Percentiles rank a stretch among this genome's conserved stretches.
Conservation (phyloP, 805 yeast genomes). For the Wickerhamomyces canadensis region DNA sequence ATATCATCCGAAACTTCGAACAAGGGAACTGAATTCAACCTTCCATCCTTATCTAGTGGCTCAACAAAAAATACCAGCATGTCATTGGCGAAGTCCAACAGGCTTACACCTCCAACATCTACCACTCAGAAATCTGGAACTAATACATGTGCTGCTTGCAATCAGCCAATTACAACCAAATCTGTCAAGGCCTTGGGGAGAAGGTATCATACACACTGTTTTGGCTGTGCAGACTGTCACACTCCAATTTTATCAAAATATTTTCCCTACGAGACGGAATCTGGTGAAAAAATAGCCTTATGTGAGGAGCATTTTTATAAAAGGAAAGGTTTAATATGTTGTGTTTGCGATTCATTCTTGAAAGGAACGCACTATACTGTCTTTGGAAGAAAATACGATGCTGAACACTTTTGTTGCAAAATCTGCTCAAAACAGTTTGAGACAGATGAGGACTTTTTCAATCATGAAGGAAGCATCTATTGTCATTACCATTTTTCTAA, state of each 20-base stretch:
- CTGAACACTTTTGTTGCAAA: slow-evolving; percentile 91
- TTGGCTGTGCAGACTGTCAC: slow-evolving; percentile 81
- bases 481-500: slow-evolving; percentile 93
- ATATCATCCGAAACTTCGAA: not conserved
- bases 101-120: slow-evolving; percentile 9
- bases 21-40: not conserved
- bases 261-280: slow-evolving; percentile 65
- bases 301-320: slow-evolving; percentile 93
- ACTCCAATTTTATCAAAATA: slow-evolving; percentile 78
- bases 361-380: slow-evolving; percentile 94
- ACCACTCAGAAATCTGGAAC: slow-evolving; percentile 9
- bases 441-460: slow-evolving; percentile 86
- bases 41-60: slow-evolving; percentile 2
- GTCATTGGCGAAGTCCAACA: not conserved
- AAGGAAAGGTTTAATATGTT: slow-evolving; percentile 79
- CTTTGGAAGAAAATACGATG: slow-evolving; percentile 84
- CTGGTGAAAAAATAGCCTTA: slow-evolving; percentile 47
- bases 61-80: slow-evolving; percentile 7
- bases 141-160: slow-evolving; percentile 45
- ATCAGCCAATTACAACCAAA: slow-evolving; percentile 55
- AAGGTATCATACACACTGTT: slow-evolving; percentile 83
- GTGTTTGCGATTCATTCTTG: slow-evolving; percentile 76
- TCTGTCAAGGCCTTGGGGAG: slow-evolving; percentile 79
- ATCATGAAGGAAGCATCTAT: slow-evolving; percentile 73
- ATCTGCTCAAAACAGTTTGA: slow-evolving; percentile 84